These are phyloP conservation scores for Fusarium agapanthi DNA, from an alignment of 2,329 filamentous ascomycete species.

Conservation along the genomic window DNA sequence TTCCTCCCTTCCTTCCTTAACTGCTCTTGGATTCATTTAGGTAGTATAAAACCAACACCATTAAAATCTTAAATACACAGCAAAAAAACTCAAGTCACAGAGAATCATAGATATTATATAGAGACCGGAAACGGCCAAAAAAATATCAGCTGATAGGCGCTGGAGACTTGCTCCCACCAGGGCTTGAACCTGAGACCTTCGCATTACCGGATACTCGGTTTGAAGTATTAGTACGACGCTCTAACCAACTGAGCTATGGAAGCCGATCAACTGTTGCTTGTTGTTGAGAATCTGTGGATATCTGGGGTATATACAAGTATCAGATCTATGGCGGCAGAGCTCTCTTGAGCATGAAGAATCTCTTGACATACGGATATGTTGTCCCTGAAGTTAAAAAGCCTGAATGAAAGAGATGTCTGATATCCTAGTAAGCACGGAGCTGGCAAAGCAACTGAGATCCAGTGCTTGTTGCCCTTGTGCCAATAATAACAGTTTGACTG, in stretches of 20 bases:
- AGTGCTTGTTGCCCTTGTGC: background rate
- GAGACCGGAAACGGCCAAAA: constrained; percentile 2
- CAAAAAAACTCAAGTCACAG: background rate
- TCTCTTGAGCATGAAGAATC: no score
- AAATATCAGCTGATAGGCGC: constrained; percentile 19
- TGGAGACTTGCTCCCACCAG: constrained; percentile 41
- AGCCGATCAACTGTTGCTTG: constrained; percentile 34
- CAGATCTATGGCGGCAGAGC: background rate
- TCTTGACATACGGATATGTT: background rate
- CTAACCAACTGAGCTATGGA: constrained; percentile 45
- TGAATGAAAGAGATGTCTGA: background rate
- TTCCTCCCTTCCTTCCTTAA: background rate
- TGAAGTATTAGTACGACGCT: constrained; percentile 44
- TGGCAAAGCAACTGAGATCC: background rate
- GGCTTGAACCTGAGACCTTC: constrained; percentile 44
- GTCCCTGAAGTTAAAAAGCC: background rate
- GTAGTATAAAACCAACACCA: background rate
- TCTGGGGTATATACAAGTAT: fast-evolving
- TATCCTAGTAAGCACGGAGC: background rate
- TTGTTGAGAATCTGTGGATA: background rate
- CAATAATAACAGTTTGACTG: background rate
- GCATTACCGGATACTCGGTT: constrained; percentile 36
- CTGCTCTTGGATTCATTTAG: background rate
- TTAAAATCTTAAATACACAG: no score
- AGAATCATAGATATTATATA: no score